Percentiles rank a stretch among this genome's conserved stretches.
Evolutionary conservation across 108 stramenopile species (phyloP).

Genomic region (Seminavis robusta): DNA sequence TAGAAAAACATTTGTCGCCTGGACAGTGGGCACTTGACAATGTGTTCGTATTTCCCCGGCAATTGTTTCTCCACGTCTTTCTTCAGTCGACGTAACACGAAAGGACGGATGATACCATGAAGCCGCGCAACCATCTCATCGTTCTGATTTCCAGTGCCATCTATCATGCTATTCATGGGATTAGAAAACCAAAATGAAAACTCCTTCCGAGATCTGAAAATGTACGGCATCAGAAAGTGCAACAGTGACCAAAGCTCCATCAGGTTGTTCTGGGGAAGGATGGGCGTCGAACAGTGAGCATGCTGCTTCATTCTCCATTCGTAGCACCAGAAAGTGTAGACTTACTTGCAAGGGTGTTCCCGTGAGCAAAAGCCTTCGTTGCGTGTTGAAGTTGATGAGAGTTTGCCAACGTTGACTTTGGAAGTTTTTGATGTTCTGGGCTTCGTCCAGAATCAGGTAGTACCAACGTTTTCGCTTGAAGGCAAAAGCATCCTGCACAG

Average conservation of each 20-base stretch:
- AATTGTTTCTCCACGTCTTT: slow-evolving; percentile 96
- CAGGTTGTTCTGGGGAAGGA: slow-evolving; percentile 32
- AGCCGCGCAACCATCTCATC: slow-evolving; percentile 85
- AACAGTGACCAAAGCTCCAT: slow-evolving; percentile 92
- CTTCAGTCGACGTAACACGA: slow-evolving; percentile 94
- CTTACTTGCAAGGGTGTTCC: slow-evolving; percentile 87
- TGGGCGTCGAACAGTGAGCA: not conserved
- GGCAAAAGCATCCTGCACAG: slow-evolving; percentile 93
- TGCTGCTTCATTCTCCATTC: not conserved
- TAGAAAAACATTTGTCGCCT: slow-evolving; percentile 93
- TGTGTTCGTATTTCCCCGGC: slow-evolving; percentile 96
- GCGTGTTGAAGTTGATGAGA: slow-evolving; percentile 94
- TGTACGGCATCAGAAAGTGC: slow-evolving; percentile 86
- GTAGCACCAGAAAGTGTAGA: not conserved
- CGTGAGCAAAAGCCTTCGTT: slow-evolving; percentile 91
- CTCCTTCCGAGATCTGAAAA: slow-evolving; percentile 89
- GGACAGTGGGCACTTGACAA: slow-evolving; percentile 91
- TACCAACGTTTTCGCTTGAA: slow-evolving; percentile 97
- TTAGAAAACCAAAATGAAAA: slow-evolving; percentile 99
- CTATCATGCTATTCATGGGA: slow-evolving; percentile 92
- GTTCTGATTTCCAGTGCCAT: slow-evolving; percentile 72
- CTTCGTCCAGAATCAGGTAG: slow-evolving; percentile 97
- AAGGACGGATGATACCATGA: slow-evolving; percentile 96
- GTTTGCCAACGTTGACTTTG: slow-evolving; percentile 98
- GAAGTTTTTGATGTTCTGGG: slow-evolving; percentile 99